These are phyloP conservation scores for Sporothrix humicola DNA, from an alignment of 2,329 filamentous ascomycete genomes.

Conservation along the genomic window DNA sequence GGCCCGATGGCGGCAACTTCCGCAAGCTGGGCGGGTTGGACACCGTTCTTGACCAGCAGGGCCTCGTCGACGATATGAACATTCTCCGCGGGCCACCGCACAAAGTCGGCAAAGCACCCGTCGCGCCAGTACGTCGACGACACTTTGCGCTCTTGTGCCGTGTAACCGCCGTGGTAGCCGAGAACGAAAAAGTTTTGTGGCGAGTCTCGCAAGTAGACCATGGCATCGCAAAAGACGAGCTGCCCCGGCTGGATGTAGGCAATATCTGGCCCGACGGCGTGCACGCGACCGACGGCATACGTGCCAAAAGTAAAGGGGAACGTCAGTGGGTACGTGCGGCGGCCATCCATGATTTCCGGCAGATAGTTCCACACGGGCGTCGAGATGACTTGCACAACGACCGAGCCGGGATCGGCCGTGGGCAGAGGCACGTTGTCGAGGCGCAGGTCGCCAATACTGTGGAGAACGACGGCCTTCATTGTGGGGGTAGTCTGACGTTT, in stretches of 20 bases:
- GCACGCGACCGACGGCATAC: not conserved
- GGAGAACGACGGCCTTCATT: not conserved
- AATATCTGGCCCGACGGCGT: not conserved
- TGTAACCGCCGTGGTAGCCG: conserved; percentile 10
- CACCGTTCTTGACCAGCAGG: not conserved
- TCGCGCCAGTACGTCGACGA: not conserved
- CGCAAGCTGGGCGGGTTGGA: not conserved
- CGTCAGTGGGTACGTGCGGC: not conserved
- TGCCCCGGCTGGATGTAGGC: conserved; percentile 2
- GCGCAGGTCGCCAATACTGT: not conserved
- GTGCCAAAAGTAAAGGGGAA: conserved; percentile 15
- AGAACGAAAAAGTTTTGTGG: not conserved
- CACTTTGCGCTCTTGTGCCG: not conserved
- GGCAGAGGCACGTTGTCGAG: not conserved
- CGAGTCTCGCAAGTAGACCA: not conserved
- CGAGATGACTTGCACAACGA: not conserved
- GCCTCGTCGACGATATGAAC: not conserved
- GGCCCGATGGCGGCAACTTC: not conserved
- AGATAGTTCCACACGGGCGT: conserved; percentile 9
- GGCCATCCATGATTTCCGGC: conserved; percentile 7
- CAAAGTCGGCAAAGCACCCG: conserved; percentile 2
- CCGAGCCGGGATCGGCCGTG: not conserved
- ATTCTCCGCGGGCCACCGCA: conserved; percentile 3
- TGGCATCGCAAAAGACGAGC: conserved; percentile 6
- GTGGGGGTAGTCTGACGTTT: not conserved